phyloP scores from a whole-genome alignment of 345 rosid genomes.

The Eucalyptus albens region DNA sequence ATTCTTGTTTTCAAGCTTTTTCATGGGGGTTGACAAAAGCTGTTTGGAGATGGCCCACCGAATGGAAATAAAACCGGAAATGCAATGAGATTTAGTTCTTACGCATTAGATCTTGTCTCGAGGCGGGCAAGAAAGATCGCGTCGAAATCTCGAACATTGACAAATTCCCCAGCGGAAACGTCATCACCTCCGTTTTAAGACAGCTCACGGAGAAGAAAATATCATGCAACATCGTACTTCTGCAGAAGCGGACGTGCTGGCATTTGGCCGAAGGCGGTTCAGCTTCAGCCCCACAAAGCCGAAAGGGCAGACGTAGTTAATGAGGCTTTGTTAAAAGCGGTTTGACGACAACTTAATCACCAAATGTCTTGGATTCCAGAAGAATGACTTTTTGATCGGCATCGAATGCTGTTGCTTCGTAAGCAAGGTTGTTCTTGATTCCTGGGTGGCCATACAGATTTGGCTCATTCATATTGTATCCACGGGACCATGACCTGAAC shows the following conservation, averaged over 20 bases:
- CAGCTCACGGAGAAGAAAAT: not conserved
- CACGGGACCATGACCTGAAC: not conserved
- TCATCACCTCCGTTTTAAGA: not conserved
- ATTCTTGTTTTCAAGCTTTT: not conserved
- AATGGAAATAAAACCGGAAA: not conserved
- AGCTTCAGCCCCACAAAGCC: no score
- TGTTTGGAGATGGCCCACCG: not conserved
- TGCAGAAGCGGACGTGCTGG: no score
- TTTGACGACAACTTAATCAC: not conserved
- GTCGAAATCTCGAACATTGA: not conserved
- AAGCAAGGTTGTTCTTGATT: not conserved
- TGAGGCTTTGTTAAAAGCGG: not conserved
- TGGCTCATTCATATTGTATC: not conserved
- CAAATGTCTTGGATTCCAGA: not conserved
- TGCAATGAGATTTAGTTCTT: not conserved
- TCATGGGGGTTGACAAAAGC: not conserved
- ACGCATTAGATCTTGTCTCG: not conserved
- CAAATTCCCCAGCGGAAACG: not conserved
- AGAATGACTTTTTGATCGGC: not conserved
- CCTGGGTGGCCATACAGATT: not conserved
- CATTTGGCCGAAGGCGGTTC: no score
- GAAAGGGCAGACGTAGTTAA: not conserved
- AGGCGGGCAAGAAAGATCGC: not conserved
- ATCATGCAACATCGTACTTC: no score
- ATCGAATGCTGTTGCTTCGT: not conserved